These are phyloP conservation scores for Pezicula rhizophila DNA, from an alignment of 2,329 filamentous ascomycete species.

Conservation along the genomic window DNA sequence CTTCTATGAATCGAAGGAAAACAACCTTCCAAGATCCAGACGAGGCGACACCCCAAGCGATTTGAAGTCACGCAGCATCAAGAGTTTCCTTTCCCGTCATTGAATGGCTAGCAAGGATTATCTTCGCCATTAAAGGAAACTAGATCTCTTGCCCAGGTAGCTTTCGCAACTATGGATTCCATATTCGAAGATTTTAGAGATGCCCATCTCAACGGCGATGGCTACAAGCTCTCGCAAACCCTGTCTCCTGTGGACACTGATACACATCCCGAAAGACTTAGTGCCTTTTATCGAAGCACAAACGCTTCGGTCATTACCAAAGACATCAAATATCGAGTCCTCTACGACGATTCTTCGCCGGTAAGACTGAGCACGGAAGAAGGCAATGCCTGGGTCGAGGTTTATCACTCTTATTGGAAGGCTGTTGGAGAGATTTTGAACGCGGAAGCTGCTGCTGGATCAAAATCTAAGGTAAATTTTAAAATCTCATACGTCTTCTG, in stretches of 20 bases:
- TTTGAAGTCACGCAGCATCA: slow-evolving; percentile 7
- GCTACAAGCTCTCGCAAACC: slow-evolving; percentile 67
- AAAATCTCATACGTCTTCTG: not conserved
- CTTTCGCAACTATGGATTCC: not conserved
- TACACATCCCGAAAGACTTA: slow-evolving; percentile 58
- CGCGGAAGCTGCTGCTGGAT: slow-evolving; percentile 45
- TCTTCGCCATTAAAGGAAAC: too few species aligned
- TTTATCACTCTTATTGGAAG: slow-evolving; percentile 81
- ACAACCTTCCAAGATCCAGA: not conserved
- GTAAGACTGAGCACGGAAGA: slow-evolving; percentile 44
- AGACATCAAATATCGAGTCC: slow-evolving; percentile 65
- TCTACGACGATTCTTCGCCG: slow-evolving; percentile 49
- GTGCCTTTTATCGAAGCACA: slow-evolving; percentile 64
- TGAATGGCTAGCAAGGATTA: too few species aligned
- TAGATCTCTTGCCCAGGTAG: too few species aligned
- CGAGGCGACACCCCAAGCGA: slow-evolving; percentile 3
- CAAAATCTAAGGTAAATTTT: slow-evolving; percentile 21
- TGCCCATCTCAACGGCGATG: slow-evolving; percentile 59
- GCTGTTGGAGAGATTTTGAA: slow-evolving; percentile 68
- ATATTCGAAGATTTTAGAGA: slow-evolving; percentile 56
- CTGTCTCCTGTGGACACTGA: slow-evolving; percentile 64
- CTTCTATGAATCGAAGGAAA: not conserved
- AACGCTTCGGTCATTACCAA: slow-evolving; percentile 54
- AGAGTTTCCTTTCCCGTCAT: not conserved
- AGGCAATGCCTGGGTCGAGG: slow-evolving; percentile 75